Base-by-base conservation (phyloP, 257 asterid species). In the Gentiana macrophylla region DNA sequence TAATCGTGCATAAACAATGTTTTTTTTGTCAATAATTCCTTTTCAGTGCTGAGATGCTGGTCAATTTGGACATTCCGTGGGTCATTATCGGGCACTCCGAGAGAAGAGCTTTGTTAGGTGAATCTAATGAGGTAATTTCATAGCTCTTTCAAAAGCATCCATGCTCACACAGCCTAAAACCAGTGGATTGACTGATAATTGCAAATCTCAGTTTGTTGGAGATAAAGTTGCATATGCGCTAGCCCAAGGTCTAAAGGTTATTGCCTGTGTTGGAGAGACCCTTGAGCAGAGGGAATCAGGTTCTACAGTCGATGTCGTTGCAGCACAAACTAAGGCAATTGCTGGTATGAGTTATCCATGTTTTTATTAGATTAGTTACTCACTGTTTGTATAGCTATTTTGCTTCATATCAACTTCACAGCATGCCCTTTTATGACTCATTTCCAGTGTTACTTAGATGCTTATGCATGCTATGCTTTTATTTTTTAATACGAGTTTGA, bases 221-320 rank as follows among this genome's bases (percentile, higher is more conserved):
- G 94, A 85, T 12, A 92, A 92, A 71, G 95, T 88, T 67, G 95
- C 97, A 11, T 88, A 92, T 77, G 97, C 99, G 15, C 90, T 92
- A 67, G 61, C 88, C 44, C 80, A 83, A 85, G 95, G 99, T 66
- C 54, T 92, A 78, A 92, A 92, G 77, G 99, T 92, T 12, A 92
- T 92, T 69, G 99, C 99, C 13, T 92, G 99, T 59, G 81, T 92
- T 70, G 99, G 99, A 37, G 99, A 92, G 88, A 83, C 99, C 59
- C 99, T 92, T 75, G 95, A 88, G 71, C 89, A 92, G 72, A 79
- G 99, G 51, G 99, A 92, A 71, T 74, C 95, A 24, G 99, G 99
- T 74, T 73, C 95, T 10, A 92, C 99, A 15, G 2, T 92, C 74
- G 86, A 67, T 35, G 94, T 92, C 46, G 97, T 92, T 70, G 86